phyloP scores from a whole-genome alignment of 1,284 basidiomycete genomes.

The Trametes polyzona region DNA sequence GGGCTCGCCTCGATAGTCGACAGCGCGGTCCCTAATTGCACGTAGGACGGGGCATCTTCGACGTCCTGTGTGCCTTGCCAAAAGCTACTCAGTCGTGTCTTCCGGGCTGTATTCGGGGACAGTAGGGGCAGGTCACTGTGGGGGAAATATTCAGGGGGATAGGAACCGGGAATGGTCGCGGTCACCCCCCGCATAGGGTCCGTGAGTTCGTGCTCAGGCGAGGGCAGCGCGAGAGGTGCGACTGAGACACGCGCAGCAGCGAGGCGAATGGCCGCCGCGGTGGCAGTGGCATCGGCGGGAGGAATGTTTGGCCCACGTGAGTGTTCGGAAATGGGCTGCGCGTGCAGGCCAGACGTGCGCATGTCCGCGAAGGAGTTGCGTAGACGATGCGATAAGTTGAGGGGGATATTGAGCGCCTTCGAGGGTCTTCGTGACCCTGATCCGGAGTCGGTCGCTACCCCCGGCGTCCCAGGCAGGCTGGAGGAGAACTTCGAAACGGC shows the following conservation, averaged over 20 bases:
- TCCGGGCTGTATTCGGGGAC: constrained; percentile 56
- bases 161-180: constrained; percentile 68
- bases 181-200: constrained; percentile 80
- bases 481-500: neutral
- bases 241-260: constrained; percentile 76
- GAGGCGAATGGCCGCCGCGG: constrained; percentile 85
- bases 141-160: constrained; percentile 41
- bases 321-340: constrained; percentile 29
- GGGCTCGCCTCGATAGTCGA: constrained; percentile 37
- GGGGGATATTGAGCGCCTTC: constrained; percentile 28
- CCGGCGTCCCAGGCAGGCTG: constrained; percentile 2
- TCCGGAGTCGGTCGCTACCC: constrained; percentile 2
- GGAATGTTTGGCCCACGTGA: constrained; percentile 35
- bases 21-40: constrained; percentile 7
- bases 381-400: constrained; percentile 47
- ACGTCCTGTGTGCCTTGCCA: constrained; percentile 69
- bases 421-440: constrained; percentile 9
- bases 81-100: constrained; percentile 63
- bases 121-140: constrained; percentile 27
- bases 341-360: constrained; percentile 34
- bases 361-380: constrained; percentile 62
- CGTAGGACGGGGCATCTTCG: constrained; percentile 32
- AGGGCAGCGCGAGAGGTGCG: constrained; percentile 81
- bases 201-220: constrained; percentile 84
- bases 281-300: constrained; percentile 61